Conservation (phyloP, 169 alveolate species). For the Miamiensis avidus region DNA sequence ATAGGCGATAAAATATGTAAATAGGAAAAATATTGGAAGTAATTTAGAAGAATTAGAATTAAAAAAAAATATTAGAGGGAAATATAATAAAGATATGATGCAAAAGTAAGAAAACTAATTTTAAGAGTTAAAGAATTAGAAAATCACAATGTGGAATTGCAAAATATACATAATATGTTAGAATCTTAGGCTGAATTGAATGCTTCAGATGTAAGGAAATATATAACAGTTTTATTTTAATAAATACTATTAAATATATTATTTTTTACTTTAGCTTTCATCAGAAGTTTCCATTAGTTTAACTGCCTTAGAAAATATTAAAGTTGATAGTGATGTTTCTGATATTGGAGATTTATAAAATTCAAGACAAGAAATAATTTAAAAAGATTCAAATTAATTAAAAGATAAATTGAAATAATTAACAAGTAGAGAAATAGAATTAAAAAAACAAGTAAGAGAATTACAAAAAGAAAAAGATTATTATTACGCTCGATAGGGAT, state of each 20-base stretch:
- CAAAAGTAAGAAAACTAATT: neutral
- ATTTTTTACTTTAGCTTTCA: neutral
- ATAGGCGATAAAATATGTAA: neutral
- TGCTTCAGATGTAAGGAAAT: neutral
- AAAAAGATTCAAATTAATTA: neutral
- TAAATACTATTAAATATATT: too few species aligned
- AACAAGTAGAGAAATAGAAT: neutral
- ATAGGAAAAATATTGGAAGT: slow-evolving; percentile 10
- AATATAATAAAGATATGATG: slow-evolving; percentile 4
- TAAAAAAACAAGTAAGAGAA: neutral
- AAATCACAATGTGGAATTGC: neutral
- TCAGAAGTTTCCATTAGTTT: neutral
- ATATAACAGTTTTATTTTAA: too few species aligned
- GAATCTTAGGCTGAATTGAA: neutral
- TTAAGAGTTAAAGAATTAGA: slow-evolving; percentile 6
- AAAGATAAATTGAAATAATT: too few species aligned
- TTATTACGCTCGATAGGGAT: neutral
- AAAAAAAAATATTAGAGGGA: slow-evolving; percentile 3
- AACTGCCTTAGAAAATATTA: neutral
- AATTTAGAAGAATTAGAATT: neutral
- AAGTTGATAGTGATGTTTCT: neutral
- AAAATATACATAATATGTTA: neutral
- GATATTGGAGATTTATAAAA: neutral
- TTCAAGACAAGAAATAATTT: neutral
- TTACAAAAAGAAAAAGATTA: neutral